Base-by-base conservation (phyloP, 179 eudicot species). In the Silene noctiflora region DNA sequence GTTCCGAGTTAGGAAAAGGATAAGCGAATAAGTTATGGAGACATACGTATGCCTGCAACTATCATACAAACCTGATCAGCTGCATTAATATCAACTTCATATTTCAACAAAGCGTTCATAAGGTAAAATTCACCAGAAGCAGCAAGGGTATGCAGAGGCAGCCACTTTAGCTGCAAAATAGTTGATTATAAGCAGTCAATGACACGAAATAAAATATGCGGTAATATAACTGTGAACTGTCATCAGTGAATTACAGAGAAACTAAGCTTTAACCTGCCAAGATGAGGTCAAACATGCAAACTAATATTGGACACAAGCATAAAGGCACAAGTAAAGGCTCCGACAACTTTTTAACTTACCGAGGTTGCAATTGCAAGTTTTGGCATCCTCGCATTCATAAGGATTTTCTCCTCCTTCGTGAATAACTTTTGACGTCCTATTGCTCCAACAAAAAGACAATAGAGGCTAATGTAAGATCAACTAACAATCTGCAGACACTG, bases 121-220 rank as follows among this genome's bases (percentile, higher is more conserved):
- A 93, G 97, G 81, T 89, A 89, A 82, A 90, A 93, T 72, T 95
- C 96, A 81, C 99, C 99, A 6, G 91, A 87, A 67, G 98, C 88
- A 76, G 90, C 91, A 80, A 95, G 91, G 66, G 94, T 80, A 77
- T 95, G 99, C 56, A 93, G 85, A 56, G 93, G 99, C 55, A 84
- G 85, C 99, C 99, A 95, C 83, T 93, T 93, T 44, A 75, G 82
- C 99, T 93, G 90, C 75, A 77, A 73, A 83, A 76, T 68, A 56
- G 25, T 58, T 56, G 3, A 25, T 12, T 8, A 64, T 55, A 65
- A 5, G 51, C 16, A 11, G 25, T 12, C 63, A 67, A 59, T 7
- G 59, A 24, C 27, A 21, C 33, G 31, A 44, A 33, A 6, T 33
- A 71, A 31, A 33, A 6, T 6, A 64, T 27, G 44, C 21, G 62